Conservation (phyloP, 208 protist species). For the Strigomonas oncopelti region DNA sequence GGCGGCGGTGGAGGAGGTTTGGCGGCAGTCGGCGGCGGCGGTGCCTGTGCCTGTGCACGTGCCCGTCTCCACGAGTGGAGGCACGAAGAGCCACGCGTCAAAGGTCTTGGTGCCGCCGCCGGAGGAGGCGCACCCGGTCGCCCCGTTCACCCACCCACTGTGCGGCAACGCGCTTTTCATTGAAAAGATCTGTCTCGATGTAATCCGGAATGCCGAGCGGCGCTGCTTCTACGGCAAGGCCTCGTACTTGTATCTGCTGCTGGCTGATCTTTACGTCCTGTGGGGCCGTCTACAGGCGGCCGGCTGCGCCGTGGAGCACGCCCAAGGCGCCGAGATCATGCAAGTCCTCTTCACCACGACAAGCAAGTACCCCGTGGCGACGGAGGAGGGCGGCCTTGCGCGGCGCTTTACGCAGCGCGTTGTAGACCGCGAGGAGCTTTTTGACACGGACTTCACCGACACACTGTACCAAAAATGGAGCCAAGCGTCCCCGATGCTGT, state of each 20-base stretch:
- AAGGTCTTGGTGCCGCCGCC: background rate
- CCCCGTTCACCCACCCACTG: background rate
- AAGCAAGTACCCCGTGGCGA: no score
- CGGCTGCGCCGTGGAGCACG: conserved; percentile 14
- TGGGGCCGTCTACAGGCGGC: conserved; percentile 25
- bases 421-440: no score
- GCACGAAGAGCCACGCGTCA: background rate
- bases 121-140: background rate
- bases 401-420: no score
- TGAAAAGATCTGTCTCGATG: background rate
- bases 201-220: conserved; percentile 14
- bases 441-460: no score
- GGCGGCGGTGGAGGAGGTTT: conserved; percentile 16
- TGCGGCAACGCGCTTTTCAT: background rate
- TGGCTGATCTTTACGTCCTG: conserved; percentile 29
- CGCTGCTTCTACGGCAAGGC: conserved; percentile 23
- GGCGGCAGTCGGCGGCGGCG: conserved; percentile 9
- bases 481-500: no score
- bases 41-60: conserved; percentile 22
- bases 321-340: background rate
- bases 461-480: no score
- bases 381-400: no score
- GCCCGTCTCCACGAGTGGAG: background rate
- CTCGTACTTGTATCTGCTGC: conserved; percentile 16
- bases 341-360: no score